phyloP scores from a whole-genome alignment of 148 eudicot genomes.

The Vaccinium corymbosum region DNA sequence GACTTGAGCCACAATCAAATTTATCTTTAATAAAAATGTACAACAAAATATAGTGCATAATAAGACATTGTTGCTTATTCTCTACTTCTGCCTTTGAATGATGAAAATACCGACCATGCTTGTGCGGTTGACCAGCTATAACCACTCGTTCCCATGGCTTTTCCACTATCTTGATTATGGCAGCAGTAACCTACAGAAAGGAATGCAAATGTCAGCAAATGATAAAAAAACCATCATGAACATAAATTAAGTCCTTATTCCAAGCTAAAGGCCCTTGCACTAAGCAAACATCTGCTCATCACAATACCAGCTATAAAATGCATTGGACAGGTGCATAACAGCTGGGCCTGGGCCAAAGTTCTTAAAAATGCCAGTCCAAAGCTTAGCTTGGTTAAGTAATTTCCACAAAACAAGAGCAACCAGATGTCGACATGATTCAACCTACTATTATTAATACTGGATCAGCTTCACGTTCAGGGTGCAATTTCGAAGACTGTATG shows the following conservation, averaged over 20 bases:
- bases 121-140: constrained; percentile 70
- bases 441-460: not conserved
- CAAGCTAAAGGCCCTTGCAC: not conserved
- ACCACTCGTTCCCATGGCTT: constrained; percentile 88
- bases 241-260: not conserved
- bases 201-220: not conserved
- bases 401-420: not conserved
- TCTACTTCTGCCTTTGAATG: not conserved
- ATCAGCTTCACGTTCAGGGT: not conserved
- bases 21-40: not conserved
- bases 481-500: not conserved
- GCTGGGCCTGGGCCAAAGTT: not conserved
- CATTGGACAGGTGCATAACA: not conserved
- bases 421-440: not conserved
- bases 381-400: not conserved
- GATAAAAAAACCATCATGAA: not conserved
- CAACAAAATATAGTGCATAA: not conserved
- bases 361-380: not conserved
- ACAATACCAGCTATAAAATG: not conserved
- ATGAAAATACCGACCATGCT: constrained; percentile 61
- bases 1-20: not conserved
- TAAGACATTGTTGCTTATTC: not conserved
- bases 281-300: not conserved
- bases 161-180: constrained; percentile 72
- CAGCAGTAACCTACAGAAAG: constrained; percentile 63